Evolutionary conservation across 768 basidiomycete species (phyloP), one percentile per base, ranked within the genome.

Genomic region (Hericium coralloides): DNA sequence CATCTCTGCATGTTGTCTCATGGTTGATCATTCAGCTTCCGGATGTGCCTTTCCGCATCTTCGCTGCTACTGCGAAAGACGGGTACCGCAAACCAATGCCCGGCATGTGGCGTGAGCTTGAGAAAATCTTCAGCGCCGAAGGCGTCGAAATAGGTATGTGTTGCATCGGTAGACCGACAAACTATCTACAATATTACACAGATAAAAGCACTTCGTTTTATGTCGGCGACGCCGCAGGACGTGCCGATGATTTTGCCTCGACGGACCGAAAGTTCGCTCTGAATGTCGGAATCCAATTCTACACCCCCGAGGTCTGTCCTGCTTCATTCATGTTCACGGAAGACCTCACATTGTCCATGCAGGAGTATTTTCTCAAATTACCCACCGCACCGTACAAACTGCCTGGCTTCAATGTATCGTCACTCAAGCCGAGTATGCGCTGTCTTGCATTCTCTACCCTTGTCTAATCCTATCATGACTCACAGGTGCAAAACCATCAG

Each of bases 221-320:
- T 62, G 85, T 95, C 1, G 94, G 94, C 2, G 94, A 97, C 63
- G 92, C 92, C 1, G 94, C 92, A 12, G 94, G 93, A 12, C 81
- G 94, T 38, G 71, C 76, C 48, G 69, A 71, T 45, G 94, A 97
- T 71, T 90, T 89, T 66, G 79, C 87, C 7, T 83, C 84, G 58
- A 88, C 87, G 0, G 94, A 97, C 69, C 78, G 87, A 47, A 92
- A 95, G 70, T 91, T 85, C 77, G 92, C 94, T 0, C 67, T 84
- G 2, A 95, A 95, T 61, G 66, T 86, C 8, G 86, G 76, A 0
- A 66, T 97, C 2, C 73, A 72, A 10, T 97, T 95, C 67, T 76
- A 77, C 51, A 95, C 93, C 0, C 94, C 94, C 17, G 94, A 97
- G 75, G 92, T 91, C 70, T 51, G 6, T n/a, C 17, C 39, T 45